phyloP scores from a whole-genome alignment of 768 basidiomycete species.

The Suillus subalutaceus region DNA sequence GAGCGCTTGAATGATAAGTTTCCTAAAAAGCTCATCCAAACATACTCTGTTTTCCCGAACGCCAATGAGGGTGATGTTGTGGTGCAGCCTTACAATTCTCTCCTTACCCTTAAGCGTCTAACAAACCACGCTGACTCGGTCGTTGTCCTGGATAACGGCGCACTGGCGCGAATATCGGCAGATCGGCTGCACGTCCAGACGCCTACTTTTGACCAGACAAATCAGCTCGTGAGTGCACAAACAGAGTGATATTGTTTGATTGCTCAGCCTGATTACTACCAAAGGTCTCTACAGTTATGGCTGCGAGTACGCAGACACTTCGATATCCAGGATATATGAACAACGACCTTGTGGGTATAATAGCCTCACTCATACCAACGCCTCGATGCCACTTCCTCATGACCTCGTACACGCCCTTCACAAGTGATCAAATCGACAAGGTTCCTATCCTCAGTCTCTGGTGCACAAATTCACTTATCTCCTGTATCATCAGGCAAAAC shows the following conservation, averaged over 20 bases:
- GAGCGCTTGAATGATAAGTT: constrained; percentile 97
- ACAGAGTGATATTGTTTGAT: background rate
- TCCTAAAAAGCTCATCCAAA: constrained; percentile 98
- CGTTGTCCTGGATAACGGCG: constrained; percentile 96
- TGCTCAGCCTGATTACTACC: background rate
- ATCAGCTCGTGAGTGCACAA: constrained; percentile 70
- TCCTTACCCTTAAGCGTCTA: constrained; percentile 90
- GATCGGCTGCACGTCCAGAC: constrained; percentile 90
- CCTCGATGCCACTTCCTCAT: constrained; percentile 98
- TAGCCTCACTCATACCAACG: constrained; percentile 95
- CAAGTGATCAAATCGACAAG: constrained; percentile 95
- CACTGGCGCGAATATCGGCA: constrained; percentile 88
- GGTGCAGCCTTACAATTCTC: constrained; percentile 97
- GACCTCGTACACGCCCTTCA: constrained; percentile 99
- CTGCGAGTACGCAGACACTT: constrained; percentile 94
- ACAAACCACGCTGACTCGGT: constrained; percentile 97
- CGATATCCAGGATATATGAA: constrained; percentile 99
- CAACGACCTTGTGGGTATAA: constrained; percentile 96
- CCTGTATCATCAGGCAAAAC: constrained; percentile 70
- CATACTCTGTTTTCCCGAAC: constrained; percentile 98
- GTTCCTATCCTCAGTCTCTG: constrained; percentile 41
- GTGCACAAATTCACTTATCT: constrained; percentile 7
- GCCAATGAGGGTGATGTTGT: constrained; percentile 94
- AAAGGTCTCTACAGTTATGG: constrained; percentile 96
- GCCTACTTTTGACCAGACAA: constrained; percentile 88